phyloP scores from a whole-genome alignment of 2,329 filamentous ascomycete genomes.

The Grosmannia penicillata region DNA sequence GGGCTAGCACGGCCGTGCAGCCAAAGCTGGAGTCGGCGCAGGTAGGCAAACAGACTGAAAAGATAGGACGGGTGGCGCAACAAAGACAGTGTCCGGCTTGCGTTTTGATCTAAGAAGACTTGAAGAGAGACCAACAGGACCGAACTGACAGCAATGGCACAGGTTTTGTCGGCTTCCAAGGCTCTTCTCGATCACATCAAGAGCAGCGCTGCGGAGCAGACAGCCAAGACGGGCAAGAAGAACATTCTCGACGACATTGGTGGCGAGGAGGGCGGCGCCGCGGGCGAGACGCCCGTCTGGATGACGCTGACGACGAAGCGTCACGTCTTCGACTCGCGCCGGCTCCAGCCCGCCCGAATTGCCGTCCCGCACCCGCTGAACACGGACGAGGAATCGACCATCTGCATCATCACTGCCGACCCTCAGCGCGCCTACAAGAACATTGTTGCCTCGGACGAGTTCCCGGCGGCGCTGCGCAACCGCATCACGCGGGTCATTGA shows the following conservation, averaged over 20 bases:
- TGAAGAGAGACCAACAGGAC: too few species aligned
- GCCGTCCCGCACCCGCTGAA: conserved; percentile 62
- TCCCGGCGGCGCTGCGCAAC: conserved; percentile 50
- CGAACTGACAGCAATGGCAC: too few species aligned
- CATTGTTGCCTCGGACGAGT: conserved; percentile 58
- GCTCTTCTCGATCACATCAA: conserved; percentile 48
- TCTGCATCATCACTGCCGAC: conserved; percentile 68
- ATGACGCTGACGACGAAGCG: conserved; percentile 50
- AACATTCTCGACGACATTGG: conserved; percentile 35
- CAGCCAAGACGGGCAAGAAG: conserved; percentile 33
- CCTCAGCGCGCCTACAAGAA: conserved; percentile 84
- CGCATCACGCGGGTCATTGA: conserved; percentile 68
- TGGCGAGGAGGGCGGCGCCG: conserved; percentile 20
- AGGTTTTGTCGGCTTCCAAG: conserved; percentile 49
- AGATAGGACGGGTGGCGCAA: too few species aligned
- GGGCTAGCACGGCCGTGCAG: conserved; percentile 2
- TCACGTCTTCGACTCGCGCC: conserved; percentile 55
- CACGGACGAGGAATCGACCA: conserved; percentile 46
- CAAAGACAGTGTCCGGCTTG: too few species aligned
- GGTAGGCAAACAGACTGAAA: conserved; percentile 7
- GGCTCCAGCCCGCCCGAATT: conserved; percentile 75
- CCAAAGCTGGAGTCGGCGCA: conserved; percentile 8
- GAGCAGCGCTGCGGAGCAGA: conserved; percentile 33
- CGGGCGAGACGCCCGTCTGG: conserved; percentile 41
- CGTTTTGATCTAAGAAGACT: too few species aligned